phyloP scores from a whole-genome alignment of 768 basidiomycete genomes.

The Termitomyces sp. region DNA sequence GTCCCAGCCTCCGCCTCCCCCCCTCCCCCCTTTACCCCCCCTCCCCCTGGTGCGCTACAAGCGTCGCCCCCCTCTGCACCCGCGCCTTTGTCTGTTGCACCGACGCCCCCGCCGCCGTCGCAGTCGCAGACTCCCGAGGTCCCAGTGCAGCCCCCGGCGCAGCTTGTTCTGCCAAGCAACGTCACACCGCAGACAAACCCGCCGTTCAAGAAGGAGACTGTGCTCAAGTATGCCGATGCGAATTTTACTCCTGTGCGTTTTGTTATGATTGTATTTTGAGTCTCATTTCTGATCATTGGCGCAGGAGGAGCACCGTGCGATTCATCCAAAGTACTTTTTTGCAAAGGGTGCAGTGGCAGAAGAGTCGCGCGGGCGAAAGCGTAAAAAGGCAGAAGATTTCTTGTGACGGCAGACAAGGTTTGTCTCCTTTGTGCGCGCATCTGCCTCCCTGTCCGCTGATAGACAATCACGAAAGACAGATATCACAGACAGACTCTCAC shows the following conservation, averaged over 20 bases:
- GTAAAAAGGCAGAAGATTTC: slow-evolving; percentile 85
- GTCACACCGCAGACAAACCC: slow-evolving; percentile 62
- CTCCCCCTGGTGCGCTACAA: too few relatives aligned
- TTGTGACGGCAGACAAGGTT: slow-evolving; percentile 33
- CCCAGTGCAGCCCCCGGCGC: slow-evolving; percentile 17
- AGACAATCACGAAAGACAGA: not conserved
- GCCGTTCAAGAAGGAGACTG: slow-evolving; percentile 71
- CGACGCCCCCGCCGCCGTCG: slow-evolving; percentile 16
- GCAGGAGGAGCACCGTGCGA: slow-evolving; percentile 78
- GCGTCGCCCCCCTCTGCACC: slow-evolving; percentile 17
- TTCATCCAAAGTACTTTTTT: slow-evolving; percentile 58
- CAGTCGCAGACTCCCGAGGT: slow-evolving; percentile 8
- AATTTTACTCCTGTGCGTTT: slow-evolving; percentile 73
- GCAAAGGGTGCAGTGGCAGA: slow-evolving; percentile 40
- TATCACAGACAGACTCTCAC: slow-evolving; percentile 13
- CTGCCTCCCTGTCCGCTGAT: not conserved
- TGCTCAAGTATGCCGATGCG: slow-evolving; percentile 69
- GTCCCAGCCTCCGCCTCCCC: slow-evolving; percentile 13
- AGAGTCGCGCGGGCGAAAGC: slow-evolving; percentile 76
- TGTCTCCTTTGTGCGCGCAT: not conserved
- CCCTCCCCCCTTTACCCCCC: not conserved
- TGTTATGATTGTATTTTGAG: not conserved
- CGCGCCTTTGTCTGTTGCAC: slow-evolving; percentile 13
- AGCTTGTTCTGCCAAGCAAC: slow-evolving; percentile 51
- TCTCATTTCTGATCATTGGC: not conserved